Evolutionary conservation across 139 green algal genomes (phyloP).

Genomic region (Chlamydomonas incerta): DNA sequence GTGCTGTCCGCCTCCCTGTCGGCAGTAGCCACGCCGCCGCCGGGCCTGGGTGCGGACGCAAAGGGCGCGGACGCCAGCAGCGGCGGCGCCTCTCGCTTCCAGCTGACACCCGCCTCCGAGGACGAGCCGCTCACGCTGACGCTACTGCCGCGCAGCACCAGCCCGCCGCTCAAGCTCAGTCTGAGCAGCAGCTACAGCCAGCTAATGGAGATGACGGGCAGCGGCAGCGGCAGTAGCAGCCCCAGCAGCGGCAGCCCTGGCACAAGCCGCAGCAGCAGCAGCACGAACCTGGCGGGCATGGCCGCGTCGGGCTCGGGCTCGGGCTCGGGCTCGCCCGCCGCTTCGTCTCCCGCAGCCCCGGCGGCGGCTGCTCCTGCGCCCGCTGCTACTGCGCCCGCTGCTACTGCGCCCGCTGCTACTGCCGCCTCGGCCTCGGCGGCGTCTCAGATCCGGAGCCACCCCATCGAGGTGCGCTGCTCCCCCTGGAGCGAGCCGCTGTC

Average conservation of each 20-base stretch:
- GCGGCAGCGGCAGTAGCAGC: background rate
- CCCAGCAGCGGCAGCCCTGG: background rate
- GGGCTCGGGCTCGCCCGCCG: too few relatives aligned
- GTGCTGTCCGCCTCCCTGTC: background rate
- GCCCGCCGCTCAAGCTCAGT: conserved; percentile 32
- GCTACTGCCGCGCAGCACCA: background rate
- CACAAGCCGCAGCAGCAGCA: background rate
- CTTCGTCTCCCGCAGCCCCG: background rate
- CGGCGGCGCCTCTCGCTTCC: background rate
- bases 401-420: too few relatives aligned
- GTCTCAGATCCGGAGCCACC: background rate
- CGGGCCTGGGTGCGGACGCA: too few relatives aligned
- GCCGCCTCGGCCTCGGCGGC: background rate
- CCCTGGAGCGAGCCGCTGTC: background rate
- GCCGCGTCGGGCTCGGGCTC: too few relatives aligned
- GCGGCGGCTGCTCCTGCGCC: background rate
- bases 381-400: too few relatives aligned
- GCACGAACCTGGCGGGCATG: background rate
- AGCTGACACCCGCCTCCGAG: background rate
- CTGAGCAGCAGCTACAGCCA: conserved; percentile 5
- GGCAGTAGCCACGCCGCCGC: too few relatives aligned
- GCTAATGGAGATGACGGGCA: conserved; percentile 23
- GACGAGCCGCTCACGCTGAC: background rate
- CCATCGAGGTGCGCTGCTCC: background rate
- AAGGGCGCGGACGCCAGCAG: background rate